Evolutionary conservation across 1,139 yeast genomes (phyloP).

Genomic region (Arxiozyma telluris): DNA sequence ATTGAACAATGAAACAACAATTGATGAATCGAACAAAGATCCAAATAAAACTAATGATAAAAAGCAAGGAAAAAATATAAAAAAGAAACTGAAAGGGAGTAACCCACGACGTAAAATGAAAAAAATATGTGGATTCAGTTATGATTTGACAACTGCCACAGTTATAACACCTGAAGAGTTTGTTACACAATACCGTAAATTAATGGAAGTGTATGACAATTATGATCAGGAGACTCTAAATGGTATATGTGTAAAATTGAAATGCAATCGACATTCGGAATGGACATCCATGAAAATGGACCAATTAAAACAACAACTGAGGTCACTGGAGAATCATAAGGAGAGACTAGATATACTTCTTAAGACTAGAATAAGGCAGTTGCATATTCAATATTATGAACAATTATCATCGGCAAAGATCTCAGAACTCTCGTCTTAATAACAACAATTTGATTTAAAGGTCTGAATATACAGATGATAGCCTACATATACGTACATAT

Average conservation of each 20-base stretch:
- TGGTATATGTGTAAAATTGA: slow-evolving; percentile 22
- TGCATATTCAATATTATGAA: slow-evolving; percentile 24
- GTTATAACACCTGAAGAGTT: slow-evolving; percentile 17
- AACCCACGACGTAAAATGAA: slow-evolving; percentile 5
- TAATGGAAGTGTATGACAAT: slow-evolving; percentile 6
- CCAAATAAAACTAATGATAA: slow-evolving; percentile 11
- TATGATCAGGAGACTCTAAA: slow-evolving; percentile 8
- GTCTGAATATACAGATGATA: not conserved
- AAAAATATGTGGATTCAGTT: slow-evolving; percentile 24
- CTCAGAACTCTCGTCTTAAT: not conserved
- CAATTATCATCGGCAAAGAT: slow-evolving; percentile 3
- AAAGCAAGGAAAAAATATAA: slow-evolving; percentile 12
- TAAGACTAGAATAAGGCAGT: slow-evolving; percentile 22
- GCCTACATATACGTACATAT: too few species aligned
- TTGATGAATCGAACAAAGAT: slow-evolving; percentile 10
- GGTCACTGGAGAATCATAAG: slow-evolving; percentile 20
- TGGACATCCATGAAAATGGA: slow-evolving; percentile 23
- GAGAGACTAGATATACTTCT: slow-evolving; percentile 22
- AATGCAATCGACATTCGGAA: slow-evolving; percentile 25
- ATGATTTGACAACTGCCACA: slow-evolving; percentile 9
- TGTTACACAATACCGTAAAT: slow-evolving; percentile 6
- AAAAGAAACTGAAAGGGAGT: slow-evolving; percentile 8
- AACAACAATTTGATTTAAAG: not conserved
- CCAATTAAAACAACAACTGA: slow-evolving; percentile 17
- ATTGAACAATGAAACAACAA: slow-evolving; percentile 8